Evolutionary conservation across 2,329 filamentous ascomycete species (phyloP).

Genomic region (Zymoseptoria brevis): DNA sequence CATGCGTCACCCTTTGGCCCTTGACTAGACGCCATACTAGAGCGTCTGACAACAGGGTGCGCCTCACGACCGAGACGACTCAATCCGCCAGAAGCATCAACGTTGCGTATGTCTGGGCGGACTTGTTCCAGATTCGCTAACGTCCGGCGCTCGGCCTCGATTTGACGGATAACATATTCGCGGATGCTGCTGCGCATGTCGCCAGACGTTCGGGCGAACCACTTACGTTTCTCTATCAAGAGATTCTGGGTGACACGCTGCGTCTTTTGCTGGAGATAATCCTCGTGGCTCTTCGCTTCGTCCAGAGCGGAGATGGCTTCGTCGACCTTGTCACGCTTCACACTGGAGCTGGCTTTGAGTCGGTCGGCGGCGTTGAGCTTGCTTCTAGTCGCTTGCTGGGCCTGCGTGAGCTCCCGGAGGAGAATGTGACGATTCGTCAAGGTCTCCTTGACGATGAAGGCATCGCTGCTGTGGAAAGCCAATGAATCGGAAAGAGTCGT

Average conservation of each 20-base stretch:
- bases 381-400: conserved; percentile 74
- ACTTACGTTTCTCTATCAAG: conserved; percentile 77
- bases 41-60: conserved; percentile 69
- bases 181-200: conserved; percentile 77
- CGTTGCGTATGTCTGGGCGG: conserved; percentile 82
- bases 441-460: conserved; percentile 96
- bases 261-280: conserved; percentile 75
- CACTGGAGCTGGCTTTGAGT: conserved; percentile 75
- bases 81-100: conserved; percentile 83
- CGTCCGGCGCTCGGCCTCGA: conserved; percentile 87
- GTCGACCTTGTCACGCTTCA: conserved; percentile 91
- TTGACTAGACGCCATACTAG: conserved; percentile 77
- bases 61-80: conserved; percentile 82
- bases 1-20: conserved; percentile 97
- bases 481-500: conserved; percentile 90
- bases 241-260: conserved; percentile 84
- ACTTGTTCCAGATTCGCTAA: conserved; percentile 90
- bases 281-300: conserved; percentile 75
- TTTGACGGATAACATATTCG: conserved; percentile 89
- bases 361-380: conserved; percentile 82
- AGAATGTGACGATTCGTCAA: conserved; percentile 96
- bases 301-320: conserved; percentile 89
- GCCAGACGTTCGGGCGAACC: conserved; percentile 79
- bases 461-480: conserved; percentile 89
- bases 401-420: conserved; percentile 83